Evolutionary conservation across 768 basidiomycete species (phyloP), one percentile per base, ranked within the genome.

Genomic region (Royoungia palumana): DNA sequence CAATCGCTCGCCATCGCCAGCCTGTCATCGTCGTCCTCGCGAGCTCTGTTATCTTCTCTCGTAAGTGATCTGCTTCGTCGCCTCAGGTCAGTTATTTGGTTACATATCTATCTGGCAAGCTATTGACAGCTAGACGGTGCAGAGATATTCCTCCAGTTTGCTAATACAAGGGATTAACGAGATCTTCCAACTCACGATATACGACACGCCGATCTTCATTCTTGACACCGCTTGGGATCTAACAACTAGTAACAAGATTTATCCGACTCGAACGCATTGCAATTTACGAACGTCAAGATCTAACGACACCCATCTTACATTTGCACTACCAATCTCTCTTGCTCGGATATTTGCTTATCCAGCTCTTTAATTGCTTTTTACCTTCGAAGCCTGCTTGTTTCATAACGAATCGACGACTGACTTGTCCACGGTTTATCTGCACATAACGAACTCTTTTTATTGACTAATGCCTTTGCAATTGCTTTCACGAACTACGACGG

Each of bases 391-490:
- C 6, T 6, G 24, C 37, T 42, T 62, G 62, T 56, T 40, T 54
- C 32, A 56, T 68, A 67, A 60, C 60, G 50, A 56, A 38, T 55
- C 39, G 43, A 66, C 64, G 55, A 60, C 30, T 44, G 32, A 51
- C 32, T 53, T 60, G 49, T 50, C 43, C 44, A 54, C 55, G 44
- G 7, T 49, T 56, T 42, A 49, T 46, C 25, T 54, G 48, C 62
- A 58, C 27, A 58, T 65, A 67, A 66, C 66, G 56, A 50, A 19
- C 37, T 53, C 42, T 48, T 53, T 51, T 21, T 38, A 58, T 55
- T 41, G 41, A 59, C 38, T 56, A 56, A 67, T 68, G 65, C 60
- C 67, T 35, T 49, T 63, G 57, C 60, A 62, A 57, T 42, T 66
- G 24, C 54, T 56, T 49, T 64, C 67, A 60, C 66, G 63, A 64